Percentiles rank a stretch among this genome's conserved stretches.
These are phyloP conservation scores for Mucor plumbeus DNA, from an alignment of 371 early-diverging fungal species.

Conservation along the genomic window DNA sequence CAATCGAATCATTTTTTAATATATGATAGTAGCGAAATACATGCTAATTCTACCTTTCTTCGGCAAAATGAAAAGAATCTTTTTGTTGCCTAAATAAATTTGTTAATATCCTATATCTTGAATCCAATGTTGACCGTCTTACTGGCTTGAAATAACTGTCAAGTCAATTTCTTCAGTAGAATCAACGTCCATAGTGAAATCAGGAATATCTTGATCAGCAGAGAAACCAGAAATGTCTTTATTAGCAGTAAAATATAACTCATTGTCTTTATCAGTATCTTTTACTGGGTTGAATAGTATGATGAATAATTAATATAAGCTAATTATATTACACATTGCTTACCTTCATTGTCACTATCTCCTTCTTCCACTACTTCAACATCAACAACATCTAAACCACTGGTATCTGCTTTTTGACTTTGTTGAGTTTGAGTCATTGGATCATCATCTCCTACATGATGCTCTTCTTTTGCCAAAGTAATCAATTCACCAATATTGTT, in stretches of 20 bases:
- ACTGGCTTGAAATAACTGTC: not conserved
- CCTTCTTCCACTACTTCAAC: not conserved
- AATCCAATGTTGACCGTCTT: not conserved
- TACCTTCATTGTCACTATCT: not conserved
- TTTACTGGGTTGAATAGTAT: not conserved
- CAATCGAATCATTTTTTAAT: no score
- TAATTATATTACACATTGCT: not conserved
- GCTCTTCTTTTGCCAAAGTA: slow-evolving; percentile 23
- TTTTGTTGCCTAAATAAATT: not conserved
- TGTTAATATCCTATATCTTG: not conserved
- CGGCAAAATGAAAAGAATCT: not conserved
- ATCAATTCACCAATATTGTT: slow-evolving; percentile 47
- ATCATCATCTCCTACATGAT: not conserved
- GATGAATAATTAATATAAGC: not conserved
- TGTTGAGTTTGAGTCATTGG: not conserved
- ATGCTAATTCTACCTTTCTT: not conserved
- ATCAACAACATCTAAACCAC: not conserved
- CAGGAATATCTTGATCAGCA: not conserved
- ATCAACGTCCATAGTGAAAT: not conserved
- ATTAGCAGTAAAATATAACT: not conserved
- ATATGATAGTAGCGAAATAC: no score
- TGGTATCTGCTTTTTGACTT: not conserved
- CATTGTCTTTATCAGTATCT: not conserved
- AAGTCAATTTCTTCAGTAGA: not conserved
- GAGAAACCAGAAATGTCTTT: not conserved